Evolutionary conservation across 768 basidiomycete genomes (phyloP), one percentile per base, ranked within the genome.

Genomic region (Udeniomyces megalosporus): DNA sequence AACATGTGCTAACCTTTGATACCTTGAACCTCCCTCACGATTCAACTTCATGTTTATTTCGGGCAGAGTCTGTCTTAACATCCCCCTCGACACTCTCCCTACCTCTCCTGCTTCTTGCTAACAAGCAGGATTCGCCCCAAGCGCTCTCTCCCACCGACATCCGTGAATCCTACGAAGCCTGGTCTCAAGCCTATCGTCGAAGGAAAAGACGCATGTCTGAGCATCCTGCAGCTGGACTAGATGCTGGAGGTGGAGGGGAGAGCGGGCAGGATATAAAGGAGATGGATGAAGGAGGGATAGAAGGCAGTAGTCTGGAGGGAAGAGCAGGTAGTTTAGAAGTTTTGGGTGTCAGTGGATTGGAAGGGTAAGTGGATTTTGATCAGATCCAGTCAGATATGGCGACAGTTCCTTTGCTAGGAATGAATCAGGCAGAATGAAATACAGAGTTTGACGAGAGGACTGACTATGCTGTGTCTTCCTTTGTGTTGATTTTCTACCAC

Each of bases 101-200:
- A 1, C 95, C 93, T 0, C 79, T 95, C 2, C 78, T 99, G 6
- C 81, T 99, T 11, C 79, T 96, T 20, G 95, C 92, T 29, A 97
- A 97, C 76, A 97, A 99, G 72, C 93, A 96, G 72, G 95, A 97
- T 68, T 81, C 80, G 3, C 83, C 85, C 0, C 73, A 77, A 20
- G 85, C 85, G 67, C 77, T 96, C 34, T 85, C 88, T 0, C 87
- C 91, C 0, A 84, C 89, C 55, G 89, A 96, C 66, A 91, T 99
- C 52, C 77, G 91, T 24, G 84, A 90, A 66, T 76, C 75, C 17
- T 76, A 75, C 67, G 75, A 76, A 53, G 69, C 70, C 12, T 73
- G 75, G 75, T 61, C 72, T 44, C 65, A 73, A 61, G 70, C 69
- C 10, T 32, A 48, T 35, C 50, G 50, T 42, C 38, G 24, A 29